Conservation (phyloP, 345 rosid species). For the Carallia pectinifolia region DNA sequence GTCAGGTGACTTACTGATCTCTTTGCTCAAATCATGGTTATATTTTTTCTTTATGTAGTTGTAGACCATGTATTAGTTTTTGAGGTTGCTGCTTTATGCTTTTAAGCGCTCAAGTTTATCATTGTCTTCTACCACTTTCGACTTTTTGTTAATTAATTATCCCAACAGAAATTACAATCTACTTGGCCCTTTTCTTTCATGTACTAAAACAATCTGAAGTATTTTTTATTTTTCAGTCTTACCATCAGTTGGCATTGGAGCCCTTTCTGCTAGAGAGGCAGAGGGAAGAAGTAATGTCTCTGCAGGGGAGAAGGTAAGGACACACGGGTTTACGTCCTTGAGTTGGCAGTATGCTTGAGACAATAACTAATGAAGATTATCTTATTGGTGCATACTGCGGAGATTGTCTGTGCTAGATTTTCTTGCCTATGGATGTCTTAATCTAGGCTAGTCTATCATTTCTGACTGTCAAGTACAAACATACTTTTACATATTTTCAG, state of each 20-base stretch:
- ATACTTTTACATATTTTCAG: not conserved
- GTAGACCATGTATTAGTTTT: not conserved
- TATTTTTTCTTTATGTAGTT: no score
- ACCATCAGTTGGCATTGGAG: slow-evolving; percentile 87
- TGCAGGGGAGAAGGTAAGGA: slow-evolving; percentile 71
- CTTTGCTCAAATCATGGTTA: not conserved
- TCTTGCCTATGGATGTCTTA: not conserved
- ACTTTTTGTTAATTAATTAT: no score
- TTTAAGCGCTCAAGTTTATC: no score
- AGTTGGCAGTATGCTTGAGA: not conserved
- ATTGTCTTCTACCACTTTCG: no score
- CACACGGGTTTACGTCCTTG: not conserved
- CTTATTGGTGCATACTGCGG: not conserved
- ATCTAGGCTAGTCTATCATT: not conserved
- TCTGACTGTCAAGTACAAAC: not conserved
- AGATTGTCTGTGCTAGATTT: not conserved
- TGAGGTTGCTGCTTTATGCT: no score
- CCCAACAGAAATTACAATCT: no score
- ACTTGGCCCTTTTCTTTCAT: not conserved
- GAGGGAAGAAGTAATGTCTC: slow-evolving; percentile 77
- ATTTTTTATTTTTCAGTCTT: slow-evolving; percentile 42
- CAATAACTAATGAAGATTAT: not conserved
- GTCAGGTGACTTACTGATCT: slow-evolving; percentile 54
- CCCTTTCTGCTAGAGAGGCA: slow-evolving; percentile 84
- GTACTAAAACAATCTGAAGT: not conserved